Percentiles rank a stretch among this genome's conserved stretches.
Evolutionary conservation across 2,329 filamentous ascomycete genomes (phyloP).

Genomic region (Arthrobotrys conoides): DNA sequence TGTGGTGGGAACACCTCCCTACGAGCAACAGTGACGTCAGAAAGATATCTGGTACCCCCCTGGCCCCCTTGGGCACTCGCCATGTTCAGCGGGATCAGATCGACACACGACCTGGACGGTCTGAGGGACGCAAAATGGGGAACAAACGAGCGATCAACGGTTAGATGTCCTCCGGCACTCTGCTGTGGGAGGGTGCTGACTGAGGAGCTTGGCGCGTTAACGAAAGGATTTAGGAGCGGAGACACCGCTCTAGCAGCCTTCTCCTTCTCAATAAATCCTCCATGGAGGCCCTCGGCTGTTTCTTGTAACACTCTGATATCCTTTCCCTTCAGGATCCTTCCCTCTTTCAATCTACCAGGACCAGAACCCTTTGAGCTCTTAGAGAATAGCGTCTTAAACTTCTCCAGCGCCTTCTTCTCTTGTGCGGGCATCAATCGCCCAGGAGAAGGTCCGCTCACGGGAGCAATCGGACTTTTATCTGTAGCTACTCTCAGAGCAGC

Average conservation of each 20-base stretch:
- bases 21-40: not conserved
- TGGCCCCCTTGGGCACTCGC: conserved; percentile 4
- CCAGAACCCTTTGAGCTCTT: conserved; percentile 2
- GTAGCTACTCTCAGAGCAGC: conserved; percentile 4
- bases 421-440: not conserved
- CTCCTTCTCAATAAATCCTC: conserved; percentile 36
- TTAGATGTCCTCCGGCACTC: not conserved
- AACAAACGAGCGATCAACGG: conserved; percentile 6
- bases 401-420: conserved; percentile 7
- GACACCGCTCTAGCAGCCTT: not conserved
- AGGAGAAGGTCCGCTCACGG: not conserved
- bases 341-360: not conserved
- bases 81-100: not conserved
- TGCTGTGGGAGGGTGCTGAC: not conserved
- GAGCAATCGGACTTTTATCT: not conserved
- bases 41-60: not conserved
- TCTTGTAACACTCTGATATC: conserved; percentile 28
- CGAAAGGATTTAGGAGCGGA: not conserved
- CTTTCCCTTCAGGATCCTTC: conserved; percentile 19
- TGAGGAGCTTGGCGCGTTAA: conserved; percentile 1
- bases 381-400: conserved; percentile 4
- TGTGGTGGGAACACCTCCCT: conserved; percentile 18
- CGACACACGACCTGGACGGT: not conserved
- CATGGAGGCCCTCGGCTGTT: conserved; percentile 31
- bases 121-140: conserved; percentile 28